Conservation (phyloP, 1,139 yeast genomes). For the Diutina catenulata region DNA sequence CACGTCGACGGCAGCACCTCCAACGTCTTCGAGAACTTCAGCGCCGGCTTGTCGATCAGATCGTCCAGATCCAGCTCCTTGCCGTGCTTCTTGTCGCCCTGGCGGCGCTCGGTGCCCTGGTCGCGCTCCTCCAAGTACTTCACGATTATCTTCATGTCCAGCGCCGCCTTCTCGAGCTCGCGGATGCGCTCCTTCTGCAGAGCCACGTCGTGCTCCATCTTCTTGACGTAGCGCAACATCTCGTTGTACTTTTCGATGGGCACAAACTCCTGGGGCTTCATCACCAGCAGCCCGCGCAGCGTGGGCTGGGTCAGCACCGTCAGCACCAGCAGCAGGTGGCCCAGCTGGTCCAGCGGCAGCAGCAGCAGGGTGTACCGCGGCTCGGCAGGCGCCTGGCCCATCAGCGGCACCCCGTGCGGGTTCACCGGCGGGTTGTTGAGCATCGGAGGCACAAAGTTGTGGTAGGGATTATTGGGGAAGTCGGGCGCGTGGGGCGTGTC, state of each 20-base stretch:
- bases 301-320: too few relatives aligned
- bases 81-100: not conserved
- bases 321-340: too few relatives aligned
- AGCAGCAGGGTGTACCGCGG: too few relatives aligned
- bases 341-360: too few relatives aligned
- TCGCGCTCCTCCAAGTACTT: not conserved
- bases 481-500: not conserved
- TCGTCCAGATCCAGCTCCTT: conserved; percentile 1
- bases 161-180: not conserved
- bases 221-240: not conserved
- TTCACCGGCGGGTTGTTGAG: not conserved
- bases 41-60: not conserved
- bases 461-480: not conserved
- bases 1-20: too few relatives aligned
- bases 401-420: conserved; percentile 1
- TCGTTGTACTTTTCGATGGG: not conserved
- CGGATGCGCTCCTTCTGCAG: not conserved
- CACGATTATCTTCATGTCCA: not conserved
- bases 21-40: too few relatives aligned
- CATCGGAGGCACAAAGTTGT: not conserved
- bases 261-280: too few relatives aligned
- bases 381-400: too few relatives aligned
- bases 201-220: not conserved
- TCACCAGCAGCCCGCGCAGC: too few relatives aligned
- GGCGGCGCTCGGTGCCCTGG: not conserved